phyloP scores from a whole-genome alignment of 2,329 filamentous ascomycete genomes.

The Colletotrichum lini region DNA sequence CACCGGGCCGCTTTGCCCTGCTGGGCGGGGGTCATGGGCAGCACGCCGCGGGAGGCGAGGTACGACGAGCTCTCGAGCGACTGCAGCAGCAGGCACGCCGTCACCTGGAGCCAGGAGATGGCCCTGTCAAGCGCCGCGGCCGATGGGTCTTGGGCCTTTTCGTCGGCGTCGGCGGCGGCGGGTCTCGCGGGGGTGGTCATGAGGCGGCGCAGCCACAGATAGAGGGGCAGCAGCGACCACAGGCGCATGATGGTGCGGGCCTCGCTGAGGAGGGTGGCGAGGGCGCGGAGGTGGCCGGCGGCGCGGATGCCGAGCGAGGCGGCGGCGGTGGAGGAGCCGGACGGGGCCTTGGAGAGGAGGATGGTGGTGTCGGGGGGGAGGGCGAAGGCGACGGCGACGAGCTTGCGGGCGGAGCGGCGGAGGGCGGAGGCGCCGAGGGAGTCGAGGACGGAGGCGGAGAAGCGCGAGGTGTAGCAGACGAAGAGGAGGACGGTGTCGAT shows the following conservation, averaged over 20 bases:
- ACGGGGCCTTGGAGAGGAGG: constrained; percentile 57
- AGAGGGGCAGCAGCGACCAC: constrained; percentile 83
- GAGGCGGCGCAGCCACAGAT: constrained; percentile 74
- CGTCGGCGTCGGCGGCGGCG: constrained; percentile 43
- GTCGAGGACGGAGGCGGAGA: constrained; percentile 66
- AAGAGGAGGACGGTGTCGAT: constrained; percentile 80
- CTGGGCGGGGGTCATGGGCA: constrained; percentile 70
- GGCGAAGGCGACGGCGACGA: constrained; percentile 67
- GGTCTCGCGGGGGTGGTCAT: constrained; percentile 51
- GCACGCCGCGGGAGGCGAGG: constrained; percentile 79
- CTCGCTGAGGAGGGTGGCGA: constrained; percentile 78
- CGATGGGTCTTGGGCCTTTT: constrained; percentile 55
- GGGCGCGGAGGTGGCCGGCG: constrained; percentile 67
- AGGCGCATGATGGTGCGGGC: constrained; percentile 81
- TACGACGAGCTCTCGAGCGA: constrained; percentile 87
- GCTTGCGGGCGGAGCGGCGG: constrained; percentile 63
- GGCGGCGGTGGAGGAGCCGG: constrained; percentile 50
- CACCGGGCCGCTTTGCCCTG: constrained; percentile 76
- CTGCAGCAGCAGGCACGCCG: constrained; percentile 79
- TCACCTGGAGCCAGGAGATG: constrained; percentile 78
- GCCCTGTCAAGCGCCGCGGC: constrained; percentile 57
- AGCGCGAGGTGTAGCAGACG: constrained; percentile 76
- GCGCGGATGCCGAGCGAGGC: constrained; percentile 64
- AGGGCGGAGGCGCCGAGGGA: constrained; percentile 71
- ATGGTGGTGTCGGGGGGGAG: constrained; percentile 66